A percentile compares a stretch with the other conserved stretches of the same genome.
These are phyloP conservation scores for Thalassiosira profunda DNA, from an alignment of 108 stramenopile species.

Conservation along the genomic window DNA sequence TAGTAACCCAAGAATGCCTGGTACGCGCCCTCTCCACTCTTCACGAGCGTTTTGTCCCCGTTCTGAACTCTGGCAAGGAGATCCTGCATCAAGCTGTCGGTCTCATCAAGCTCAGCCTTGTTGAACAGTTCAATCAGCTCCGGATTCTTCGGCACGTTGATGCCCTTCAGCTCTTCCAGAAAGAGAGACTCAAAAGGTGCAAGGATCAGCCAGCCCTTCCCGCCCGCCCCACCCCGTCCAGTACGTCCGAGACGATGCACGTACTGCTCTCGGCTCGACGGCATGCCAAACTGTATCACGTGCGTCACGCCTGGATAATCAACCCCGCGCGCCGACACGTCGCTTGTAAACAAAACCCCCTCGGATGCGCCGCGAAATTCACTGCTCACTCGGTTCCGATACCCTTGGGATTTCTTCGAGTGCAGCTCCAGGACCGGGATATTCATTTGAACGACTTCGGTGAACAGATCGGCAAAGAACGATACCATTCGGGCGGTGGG, in stretches of 20 bases:
- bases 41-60: constrained; percentile 22
- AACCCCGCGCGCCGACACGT: constrained; percentile 93
- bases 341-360: constrained; percentile 85
- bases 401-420: constrained; percentile 85
- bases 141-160: constrained; percentile 22
- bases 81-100: constrained; percentile 13
- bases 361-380: constrained; percentile 58
- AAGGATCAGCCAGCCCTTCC: constrained; percentile 73
- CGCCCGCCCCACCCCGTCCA: constrained; percentile 87
- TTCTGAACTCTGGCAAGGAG: constrained; percentile 7
- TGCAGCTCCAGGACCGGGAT: constrained; percentile 85
- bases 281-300: constrained; percentile 82
- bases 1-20: constrained; percentile 79
- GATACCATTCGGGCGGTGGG: constrained; percentile 84
- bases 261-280: constrained; percentile 86
- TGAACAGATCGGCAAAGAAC: constrained; percentile 85
- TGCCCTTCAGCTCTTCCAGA: constrained; percentile 28
- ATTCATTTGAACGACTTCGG: constrained; percentile 38
- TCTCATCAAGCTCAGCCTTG: constrained; percentile 2
- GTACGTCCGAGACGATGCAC: constrained; percentile 98
- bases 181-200: constrained; percentile 53
- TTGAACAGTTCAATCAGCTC: constrained; percentile 17
- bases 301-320: constrained; percentile 79
- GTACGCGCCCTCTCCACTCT: constrained; percentile 35
- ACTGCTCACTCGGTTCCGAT: constrained; percentile 69